Percentiles rank a stretch among this genome's conserved stretches.
Evolutionary conservation across 768 basidiomycete genomes (phyloP).

Genomic region (Kwoniella heveanensis): DNA sequence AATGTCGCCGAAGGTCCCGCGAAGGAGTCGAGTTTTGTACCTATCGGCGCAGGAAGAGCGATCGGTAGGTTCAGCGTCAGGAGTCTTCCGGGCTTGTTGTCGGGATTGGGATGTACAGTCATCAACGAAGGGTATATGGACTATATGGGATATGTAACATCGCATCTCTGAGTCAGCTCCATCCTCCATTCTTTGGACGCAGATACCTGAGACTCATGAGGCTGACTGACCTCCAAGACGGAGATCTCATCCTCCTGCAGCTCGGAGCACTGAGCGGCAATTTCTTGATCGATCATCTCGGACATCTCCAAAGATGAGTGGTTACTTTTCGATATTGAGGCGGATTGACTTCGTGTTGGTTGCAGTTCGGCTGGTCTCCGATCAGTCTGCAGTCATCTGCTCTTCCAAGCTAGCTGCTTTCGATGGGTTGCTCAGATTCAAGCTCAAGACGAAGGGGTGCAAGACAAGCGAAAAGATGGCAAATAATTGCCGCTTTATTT

Average conservation of each 20-base stretch:
- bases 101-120: constrained; percentile 22
- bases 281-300: constrained; percentile 4
- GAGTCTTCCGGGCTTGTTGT: constrained; percentile 24
- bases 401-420: no score
- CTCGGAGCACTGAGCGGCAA: constrained; percentile 24
- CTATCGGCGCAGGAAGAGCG: constrained; percentile 18
- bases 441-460: no score
- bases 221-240: constrained; percentile 44
- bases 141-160: constrained; percentile 8
- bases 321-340: no score
- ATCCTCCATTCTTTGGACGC: no score
- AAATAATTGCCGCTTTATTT: not conserved
- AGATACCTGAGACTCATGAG: no score
- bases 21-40: constrained; percentile 12
- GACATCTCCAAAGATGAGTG: constrained; percentile 8
- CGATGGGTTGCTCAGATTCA: no score
- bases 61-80: constrained; percentile 35
- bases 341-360: no score
- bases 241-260: constrained; percentile 46
- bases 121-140: constrained; percentile 38
- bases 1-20: constrained; percentile 21
- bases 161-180: no score
- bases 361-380: no score
- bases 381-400: no score
- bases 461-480: no score